Conservation (phyloP, 495 filamentous ascomycete genomes). For the Lepidopterella palustris region DNA sequence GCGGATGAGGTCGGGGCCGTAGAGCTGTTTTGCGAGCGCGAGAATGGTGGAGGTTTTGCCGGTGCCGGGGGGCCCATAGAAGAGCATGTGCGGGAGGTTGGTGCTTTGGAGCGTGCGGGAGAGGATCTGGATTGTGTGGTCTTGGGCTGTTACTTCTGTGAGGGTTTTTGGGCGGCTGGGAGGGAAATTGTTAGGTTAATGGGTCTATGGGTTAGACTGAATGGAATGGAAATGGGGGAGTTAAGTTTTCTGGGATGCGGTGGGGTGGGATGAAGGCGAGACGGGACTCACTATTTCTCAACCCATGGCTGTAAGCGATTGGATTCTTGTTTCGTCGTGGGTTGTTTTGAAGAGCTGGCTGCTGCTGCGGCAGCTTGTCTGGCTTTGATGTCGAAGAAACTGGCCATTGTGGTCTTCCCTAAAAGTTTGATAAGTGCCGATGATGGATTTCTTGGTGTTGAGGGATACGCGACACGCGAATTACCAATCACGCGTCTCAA, state of each 20-base stretch:
- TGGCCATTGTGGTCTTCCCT: slow-evolving; percentile 53
- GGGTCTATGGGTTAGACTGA: not conserved
- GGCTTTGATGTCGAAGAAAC: slow-evolving; percentile 93
- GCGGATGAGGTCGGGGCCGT: slow-evolving; percentile 89
- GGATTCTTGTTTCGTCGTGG: slow-evolving; percentile 52
- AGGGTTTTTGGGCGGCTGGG: slow-evolving; percentile 84
- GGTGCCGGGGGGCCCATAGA: slow-evolving; percentile 95
- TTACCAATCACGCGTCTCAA: too few relatives aligned
- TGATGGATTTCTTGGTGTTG: not conserved
- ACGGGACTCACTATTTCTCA: slow-evolving; percentile 98
- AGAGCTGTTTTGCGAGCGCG: slow-evolving; percentile 92
- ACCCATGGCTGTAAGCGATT: slow-evolving; percentile 85
- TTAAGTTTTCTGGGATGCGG: not conserved
- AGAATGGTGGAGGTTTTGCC: slow-evolving; percentile 99
- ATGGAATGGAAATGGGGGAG: not conserved
- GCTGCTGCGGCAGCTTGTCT: slow-evolving; percentile 71
- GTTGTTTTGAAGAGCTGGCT: slow-evolving; percentile 48
- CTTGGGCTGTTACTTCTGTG: slow-evolving; percentile 93
- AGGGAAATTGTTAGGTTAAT: not conserved
- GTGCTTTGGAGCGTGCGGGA: slow-evolving; percentile 88
- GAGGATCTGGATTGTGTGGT: slow-evolving; percentile 90
- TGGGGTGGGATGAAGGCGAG: not conserved
- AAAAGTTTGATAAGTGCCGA: not conserved
- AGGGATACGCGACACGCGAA: slow-evolving; percentile 19
- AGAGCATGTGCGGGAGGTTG: slow-evolving; percentile 98